Base-by-base conservation (phyloP, 441 rosid genomes). In the Eruca vesicaria region DNA sequence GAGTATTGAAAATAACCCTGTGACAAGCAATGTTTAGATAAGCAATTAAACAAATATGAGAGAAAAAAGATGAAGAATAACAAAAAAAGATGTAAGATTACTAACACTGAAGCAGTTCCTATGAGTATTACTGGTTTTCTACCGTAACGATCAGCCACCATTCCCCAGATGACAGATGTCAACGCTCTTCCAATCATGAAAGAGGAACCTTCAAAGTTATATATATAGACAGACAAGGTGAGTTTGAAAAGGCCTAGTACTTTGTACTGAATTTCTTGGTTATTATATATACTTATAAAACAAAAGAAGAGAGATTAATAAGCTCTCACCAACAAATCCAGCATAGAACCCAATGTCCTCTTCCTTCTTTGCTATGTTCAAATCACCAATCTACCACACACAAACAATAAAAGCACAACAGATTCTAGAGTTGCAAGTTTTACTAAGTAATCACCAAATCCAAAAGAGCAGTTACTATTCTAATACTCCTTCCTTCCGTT, bases 101-200 rank as follows among this genome's bases (percentile, higher is more conserved):
- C 98, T 86, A 66, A 94, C 99, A 92, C 92, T 71, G 96, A 2
- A 14, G 68, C 23, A 3, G 82, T 86, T 58, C 97, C 97, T 0
- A 89, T 69, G 48, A 92, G 74, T 23, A 90, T 89, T 1, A 92
- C 91, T 33, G 99, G 99, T 69, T 89, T 92, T 83, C 97, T 87
- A 69, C 99, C 99, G 57, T 85, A 85, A 56, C 90, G 93, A 80
- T 92, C 99, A 9, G 98, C 89, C 38, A 95, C 72, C 6, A 93
- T 4, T 66, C 98, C 99, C 96, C 99, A 95, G 5, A 84, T 3
- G 15, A 88, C 87, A 29, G 99, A 95, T 23, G 99, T 92, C 76
- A 86, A 78, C 21, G 91, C 90, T 86, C 98, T 78, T 1, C 98
- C 99, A 38, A 95, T 75, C 99, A 92, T 91, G 69, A 79, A 92